These are phyloP conservation scores for Lepraria neglecta DNA, from an alignment of 495 filamentous ascomycete genomes.

Conservation along the genomic window DNA sequence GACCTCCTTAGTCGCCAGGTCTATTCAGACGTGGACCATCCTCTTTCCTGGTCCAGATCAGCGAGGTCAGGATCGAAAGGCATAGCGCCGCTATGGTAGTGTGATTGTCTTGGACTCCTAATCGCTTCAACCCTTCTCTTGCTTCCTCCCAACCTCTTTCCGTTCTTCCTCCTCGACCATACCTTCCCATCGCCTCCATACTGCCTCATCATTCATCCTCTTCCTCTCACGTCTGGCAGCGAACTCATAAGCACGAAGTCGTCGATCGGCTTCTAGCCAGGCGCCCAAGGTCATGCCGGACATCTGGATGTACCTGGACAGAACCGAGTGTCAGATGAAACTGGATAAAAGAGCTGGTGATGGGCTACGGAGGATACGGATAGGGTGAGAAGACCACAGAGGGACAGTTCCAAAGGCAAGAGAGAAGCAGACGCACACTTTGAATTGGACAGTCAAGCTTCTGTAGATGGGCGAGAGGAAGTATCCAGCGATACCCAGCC, in stretches of 20 bases:
- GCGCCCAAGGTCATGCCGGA: conserved; percentile 79
- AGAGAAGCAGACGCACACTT: conserved; percentile 49
- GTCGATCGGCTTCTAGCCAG: conserved; percentile 74
- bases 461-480: conserved; percentile 67
- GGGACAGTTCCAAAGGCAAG: neutral
- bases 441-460: conserved; percentile 80
- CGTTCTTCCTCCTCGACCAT: conserved; percentile 28
- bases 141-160: conserved; percentile 24
- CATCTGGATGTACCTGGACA: conserved; percentile 68
- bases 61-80: neutral
- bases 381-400: neutral
- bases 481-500: conserved; percentile 52
- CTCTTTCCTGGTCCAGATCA: too few relatives aligned
- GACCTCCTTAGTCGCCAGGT: too few relatives aligned
- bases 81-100: neutral
- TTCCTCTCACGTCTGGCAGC: conserved; percentile 49
- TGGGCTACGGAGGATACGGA: neutral
- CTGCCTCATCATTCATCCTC: conserved; percentile 55
- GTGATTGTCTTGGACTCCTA: neutral
- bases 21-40: too few relatives aligned
- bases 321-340: conserved; percentile 11
- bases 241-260: conserved; percentile 58
- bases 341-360: neutral
- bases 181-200: conserved; percentile 48
- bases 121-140: conserved; percentile 7